Percentiles rank a stretch among this genome's conserved stretches.
Conservation (phyloP, 1,284 basidiomycete genomes). For the Ganoderma lucidum region DNA sequence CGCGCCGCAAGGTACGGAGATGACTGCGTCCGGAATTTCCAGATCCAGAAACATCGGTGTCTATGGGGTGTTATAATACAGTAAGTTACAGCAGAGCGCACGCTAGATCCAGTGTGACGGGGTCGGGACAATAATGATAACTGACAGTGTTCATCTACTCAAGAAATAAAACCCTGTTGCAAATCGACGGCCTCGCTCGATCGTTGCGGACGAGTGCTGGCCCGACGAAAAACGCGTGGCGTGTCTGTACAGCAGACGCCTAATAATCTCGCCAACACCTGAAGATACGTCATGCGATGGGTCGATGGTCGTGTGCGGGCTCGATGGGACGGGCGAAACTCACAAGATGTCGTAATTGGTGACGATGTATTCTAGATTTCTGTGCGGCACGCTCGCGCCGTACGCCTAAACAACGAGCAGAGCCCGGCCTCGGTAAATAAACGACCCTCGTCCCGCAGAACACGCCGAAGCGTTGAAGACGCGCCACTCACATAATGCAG, state of each 20-base stretch:
- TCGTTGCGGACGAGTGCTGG: not conserved
- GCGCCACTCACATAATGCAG: not conserved
- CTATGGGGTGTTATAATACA: not conserved
- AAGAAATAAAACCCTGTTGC: not conserved
- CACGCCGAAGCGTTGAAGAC: not conserved
- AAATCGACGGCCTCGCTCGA: not conserved
- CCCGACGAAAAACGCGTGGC: not conserved
- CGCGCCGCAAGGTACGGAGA: not conserved
- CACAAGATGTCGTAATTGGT: conserved; percentile 6
- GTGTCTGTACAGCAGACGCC: not conserved
- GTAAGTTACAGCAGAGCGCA: not conserved
- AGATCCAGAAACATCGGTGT: not conserved
- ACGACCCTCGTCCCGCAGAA: not conserved
- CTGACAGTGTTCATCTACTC: not conserved
- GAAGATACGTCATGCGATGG: not conserved
- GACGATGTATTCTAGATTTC: not conserved
- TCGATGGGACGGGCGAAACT: conserved; percentile 1
- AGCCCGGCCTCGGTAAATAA: not conserved
- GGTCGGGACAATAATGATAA: not conserved
- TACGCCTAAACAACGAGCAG: not conserved
- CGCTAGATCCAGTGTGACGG: not conserved
- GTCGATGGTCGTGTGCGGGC: not conserved
- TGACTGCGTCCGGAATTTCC: not conserved
- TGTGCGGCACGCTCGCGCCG: conserved; percentile 5
- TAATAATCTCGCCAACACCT: conserved; percentile 11